Conservation (phyloP, 1,139 yeast species). For the Hyphopichia buzzinii region DNA sequence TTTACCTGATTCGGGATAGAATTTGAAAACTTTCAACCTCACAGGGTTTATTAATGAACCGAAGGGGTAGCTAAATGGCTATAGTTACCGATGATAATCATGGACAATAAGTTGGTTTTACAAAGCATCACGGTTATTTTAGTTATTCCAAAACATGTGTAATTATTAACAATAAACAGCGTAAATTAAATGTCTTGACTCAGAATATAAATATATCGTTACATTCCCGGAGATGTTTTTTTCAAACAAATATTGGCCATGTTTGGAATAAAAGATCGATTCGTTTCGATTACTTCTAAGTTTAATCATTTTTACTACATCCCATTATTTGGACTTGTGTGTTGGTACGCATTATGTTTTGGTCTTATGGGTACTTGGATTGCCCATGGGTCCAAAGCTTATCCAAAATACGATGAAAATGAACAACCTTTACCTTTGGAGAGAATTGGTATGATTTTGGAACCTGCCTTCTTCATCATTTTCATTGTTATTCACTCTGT, state of each 20-base stretch:
- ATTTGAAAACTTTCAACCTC: no score
- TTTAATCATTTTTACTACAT: conserved; percentile 28
- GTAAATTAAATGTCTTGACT: no score
- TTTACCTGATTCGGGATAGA: background rate
- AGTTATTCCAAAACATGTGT: no score
- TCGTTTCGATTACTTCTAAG: conserved; percentile 17
- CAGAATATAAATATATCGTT: no score
- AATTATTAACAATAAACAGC: no score
- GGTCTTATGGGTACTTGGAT: conserved; percentile 25
- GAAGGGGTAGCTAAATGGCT: no score
- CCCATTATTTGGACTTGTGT: conserved; percentile 26
- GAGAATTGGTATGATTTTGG: conserved; percentile 26
- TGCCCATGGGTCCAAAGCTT: conserved; percentile 17
- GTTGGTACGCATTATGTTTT: conserved; percentile 27
- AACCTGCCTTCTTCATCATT: conserved; percentile 23
- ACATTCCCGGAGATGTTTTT: no score
- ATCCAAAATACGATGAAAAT: conserved; percentile 20
- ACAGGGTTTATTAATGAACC: no score
- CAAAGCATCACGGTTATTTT: no score
- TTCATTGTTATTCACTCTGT: conserved; percentile 24
- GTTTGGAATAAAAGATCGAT: conserved; percentile 10
- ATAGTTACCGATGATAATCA: no score
- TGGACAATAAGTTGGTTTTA: no score
- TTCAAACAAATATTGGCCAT: conserved; percentile 6
- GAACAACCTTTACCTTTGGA: conserved; percentile 23